phyloP scores from a whole-genome alignment of 1,139 yeast genomes.

The Pichia sp. region DNA sequence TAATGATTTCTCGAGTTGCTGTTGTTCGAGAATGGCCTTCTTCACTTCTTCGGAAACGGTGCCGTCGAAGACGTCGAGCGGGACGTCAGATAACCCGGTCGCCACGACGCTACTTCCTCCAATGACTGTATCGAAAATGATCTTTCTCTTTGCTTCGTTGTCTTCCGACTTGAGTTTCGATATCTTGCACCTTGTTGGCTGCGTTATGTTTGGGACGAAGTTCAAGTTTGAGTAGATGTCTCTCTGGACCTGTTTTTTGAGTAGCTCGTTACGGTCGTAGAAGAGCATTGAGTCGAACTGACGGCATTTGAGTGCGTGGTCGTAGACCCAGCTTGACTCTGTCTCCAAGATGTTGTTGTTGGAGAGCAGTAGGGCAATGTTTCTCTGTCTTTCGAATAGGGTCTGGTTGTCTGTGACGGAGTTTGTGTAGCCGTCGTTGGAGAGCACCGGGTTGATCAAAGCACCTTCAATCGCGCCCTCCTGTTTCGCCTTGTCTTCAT shows the following conservation, averaged over 20 bases:
- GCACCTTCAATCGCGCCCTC: slow-evolving; percentile 78
- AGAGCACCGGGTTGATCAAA: slow-evolving; percentile 11
- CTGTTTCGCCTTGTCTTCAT: slow-evolving; percentile 67
- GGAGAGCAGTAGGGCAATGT: slow-evolving; percentile 12
- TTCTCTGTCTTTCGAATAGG: slow-evolving; percentile 17
- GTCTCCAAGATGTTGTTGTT: slow-evolving; percentile 18
- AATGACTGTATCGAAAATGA: slow-evolving; percentile 51
- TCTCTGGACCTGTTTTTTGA: slow-evolving; percentile 50
- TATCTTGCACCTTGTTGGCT: slow-evolving; percentile 50
- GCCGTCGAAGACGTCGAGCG: slow-evolving; percentile 52
- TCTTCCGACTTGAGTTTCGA: slow-evolving; percentile 28
- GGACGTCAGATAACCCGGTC: slow-evolving; percentile 64
- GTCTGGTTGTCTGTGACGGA: slow-evolving; percentile 1
- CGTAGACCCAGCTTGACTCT: slow-evolving; percentile 61
- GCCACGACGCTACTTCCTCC: slow-evolving; percentile 39
- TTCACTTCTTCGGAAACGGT: slow-evolving; percentile 53
- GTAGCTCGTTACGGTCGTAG: slow-evolving; percentile 54
- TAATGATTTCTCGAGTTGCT: slow-evolving; percentile 42
- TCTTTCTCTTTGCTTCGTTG: slow-evolving; percentile 16
- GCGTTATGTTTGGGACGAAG: slow-evolving; percentile 71
- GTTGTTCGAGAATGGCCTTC: slow-evolving; percentile 64
- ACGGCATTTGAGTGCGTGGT: slow-evolving; percentile 73
- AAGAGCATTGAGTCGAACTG: slow-evolving; percentile 61
- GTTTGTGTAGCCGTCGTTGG: slow-evolving; percentile 9
- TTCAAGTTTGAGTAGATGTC: slow-evolving; percentile 81